Base-by-base conservation (phyloP, 2,329 filamentous ascomycete species). In the Coniochaeta sp. region DNA sequence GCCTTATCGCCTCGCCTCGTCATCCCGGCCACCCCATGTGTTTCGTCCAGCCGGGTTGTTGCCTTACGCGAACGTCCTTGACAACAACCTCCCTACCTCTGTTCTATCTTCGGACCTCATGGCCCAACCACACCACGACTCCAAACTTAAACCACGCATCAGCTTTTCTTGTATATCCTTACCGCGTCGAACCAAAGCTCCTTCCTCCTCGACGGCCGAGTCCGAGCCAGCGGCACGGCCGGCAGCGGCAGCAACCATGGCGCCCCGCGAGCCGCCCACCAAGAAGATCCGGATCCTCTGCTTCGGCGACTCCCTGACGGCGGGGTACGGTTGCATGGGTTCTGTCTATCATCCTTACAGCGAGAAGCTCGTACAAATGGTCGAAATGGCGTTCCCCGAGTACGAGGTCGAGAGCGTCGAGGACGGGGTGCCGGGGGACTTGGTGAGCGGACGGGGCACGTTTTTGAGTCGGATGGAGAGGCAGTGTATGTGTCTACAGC, bases 301-400 rank as follows among this genome's bases (percentile, higher is more conserved):
- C 70, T 81, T 85, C 64, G 82, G 82, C 63, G 75, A 85, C 71
- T 84, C 80, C 33, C 74, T 87, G 45, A 86, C 83, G 6, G 72
- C 71, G 12, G 83, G 83, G 38, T 83, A 70, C 62, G 68, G 71
- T 27, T 50, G 56, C 53, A 66, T 57, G 45, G 78, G 77, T 18
- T 49, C 66, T 13, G 22, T 63, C 4, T 69, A 67, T 42, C 72
- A 79, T 53, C 81, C 83, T 0, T 87, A 86, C 67, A 71, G 72
- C 6, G 59, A 63, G 22, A 69, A 68, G 52, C 67, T 87, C 13
- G 59, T 68, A 54, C 61, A 73, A 50, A 71, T 71, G 53, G 69
- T 84, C 30, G 62, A 68, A 24, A 69, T 68, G 27, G 72, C 71
- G 1, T 74, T 81, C 47, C 65, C 66, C 3, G 60, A 62, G 32